Evolutionary conservation across 306 rosid genomes (phyloP).

Genomic region (Rosa multiflora): DNA sequence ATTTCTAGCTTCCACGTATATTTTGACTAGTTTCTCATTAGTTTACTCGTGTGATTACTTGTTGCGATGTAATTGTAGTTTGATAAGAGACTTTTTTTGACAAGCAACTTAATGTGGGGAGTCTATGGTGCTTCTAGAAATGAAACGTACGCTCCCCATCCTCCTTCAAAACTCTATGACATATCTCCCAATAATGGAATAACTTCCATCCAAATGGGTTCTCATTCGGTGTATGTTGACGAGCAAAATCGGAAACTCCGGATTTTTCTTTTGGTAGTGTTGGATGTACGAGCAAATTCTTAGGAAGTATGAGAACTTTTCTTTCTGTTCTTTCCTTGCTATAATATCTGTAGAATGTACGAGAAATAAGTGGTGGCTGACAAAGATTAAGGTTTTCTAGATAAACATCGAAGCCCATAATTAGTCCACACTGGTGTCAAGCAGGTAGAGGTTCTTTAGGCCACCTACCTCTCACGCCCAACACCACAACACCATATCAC

Average conservation of each 20-base stretch:
- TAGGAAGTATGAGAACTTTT: background rate
- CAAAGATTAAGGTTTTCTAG: background rate
- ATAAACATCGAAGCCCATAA: background rate
- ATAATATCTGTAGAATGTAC: background rate
- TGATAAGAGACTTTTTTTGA: too few species aligned
- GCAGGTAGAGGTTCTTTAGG: constrained; percentile 26
- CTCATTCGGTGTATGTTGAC: too few species aligned
- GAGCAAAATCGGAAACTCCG: too few species aligned
- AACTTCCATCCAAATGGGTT: background rate
- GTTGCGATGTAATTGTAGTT: too few species aligned
- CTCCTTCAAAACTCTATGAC: too few species aligned
- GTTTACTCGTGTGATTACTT: too few species aligned
- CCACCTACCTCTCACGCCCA: constrained; percentile 45
- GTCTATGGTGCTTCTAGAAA: too few species aligned
- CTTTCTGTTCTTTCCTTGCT: background rate
- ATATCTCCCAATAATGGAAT: background rate
- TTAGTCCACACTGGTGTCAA: background rate
- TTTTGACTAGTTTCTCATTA: too few species aligned
- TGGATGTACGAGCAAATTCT: background rate
- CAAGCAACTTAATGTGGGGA: too few species aligned
- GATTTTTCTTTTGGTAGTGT: background rate
- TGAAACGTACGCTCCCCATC: too few species aligned
- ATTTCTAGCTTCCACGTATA: too few species aligned
- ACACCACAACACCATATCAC: constrained; percentile 25
- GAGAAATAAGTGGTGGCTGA: background rate